Evolutionary conservation across 352 stramenopile genomes (phyloP), one percentile per base, ranked within the genome.

Genomic region (Phytopythium litorale): DNA sequence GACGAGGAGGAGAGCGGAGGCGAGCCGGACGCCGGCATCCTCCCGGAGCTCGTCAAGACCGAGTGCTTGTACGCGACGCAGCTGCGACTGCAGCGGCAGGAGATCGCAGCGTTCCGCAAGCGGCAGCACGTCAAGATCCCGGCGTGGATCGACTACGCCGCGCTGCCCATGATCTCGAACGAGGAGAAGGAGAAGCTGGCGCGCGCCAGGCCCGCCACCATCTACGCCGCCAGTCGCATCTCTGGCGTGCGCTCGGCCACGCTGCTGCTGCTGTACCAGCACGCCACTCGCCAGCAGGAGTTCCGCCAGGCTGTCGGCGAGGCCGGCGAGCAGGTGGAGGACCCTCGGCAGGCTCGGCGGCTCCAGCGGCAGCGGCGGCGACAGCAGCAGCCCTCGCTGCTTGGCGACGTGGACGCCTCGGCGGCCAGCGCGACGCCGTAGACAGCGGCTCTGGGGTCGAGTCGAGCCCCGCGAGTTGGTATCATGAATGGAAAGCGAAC

Each of bases 71-170:
- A 99, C 71, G 84, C 84, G 48, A 92, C 79, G 37, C 98, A 99
- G 70, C 78, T 99, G 42, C 73, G 92, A 16, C 68, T 96, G 19
- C 96, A 99, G 71, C 79, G 96, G 61, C 94, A 96, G 61, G 97
- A 99, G 72, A 99, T 99, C 70, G 91, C 97, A 60, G 91, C 90
- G 32, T 98, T 97, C 78, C 79, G 95, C 48, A 89, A 93, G 64
- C 97, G 97, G 45, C 89, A 98, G 73, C 92, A 96, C 62, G 80
- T 98, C 25, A 66, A 79, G 55, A 98, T 99, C 63, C 97, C 97
- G 18, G 76, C 87, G 12, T 93, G 96, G 71, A 85, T 99, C 45
- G 76, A 96, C 66, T 99, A 99, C 72, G 77, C 79, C 1, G 42
- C 76, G 46, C 89, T 99, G 64, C 95, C 95, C n/a, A 97, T 97